Conservation (phyloP, 192 early-diverging fungal species). For the Backusella tarrabulga region DNA sequence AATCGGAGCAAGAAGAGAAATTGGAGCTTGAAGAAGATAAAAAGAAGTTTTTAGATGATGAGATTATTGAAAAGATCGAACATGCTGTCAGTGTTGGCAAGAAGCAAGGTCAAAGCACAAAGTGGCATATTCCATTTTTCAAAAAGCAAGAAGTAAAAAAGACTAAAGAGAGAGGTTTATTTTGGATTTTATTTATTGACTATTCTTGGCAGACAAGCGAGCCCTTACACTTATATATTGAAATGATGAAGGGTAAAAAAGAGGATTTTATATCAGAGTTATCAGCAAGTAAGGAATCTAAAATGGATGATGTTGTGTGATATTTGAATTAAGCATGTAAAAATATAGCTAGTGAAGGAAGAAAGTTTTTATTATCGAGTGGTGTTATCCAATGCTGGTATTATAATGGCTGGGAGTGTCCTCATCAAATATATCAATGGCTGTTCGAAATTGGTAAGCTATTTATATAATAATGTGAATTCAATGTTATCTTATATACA, state of each 20-base stretch:
- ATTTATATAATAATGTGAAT: neutral
- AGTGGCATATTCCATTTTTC: conserved; percentile 5
- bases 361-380: conserved; percentile 9
- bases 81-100: neutral
- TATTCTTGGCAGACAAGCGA: neutral
- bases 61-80: conserved; percentile 1
- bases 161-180: neutral
- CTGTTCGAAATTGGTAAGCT: conserved; percentile 11
- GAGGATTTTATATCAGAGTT: conserved; percentile 1
- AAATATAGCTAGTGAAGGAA: neutral
- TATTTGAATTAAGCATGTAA: too few relatives aligned
- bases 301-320: neutral
- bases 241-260: neutral
- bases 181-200: neutral
- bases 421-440: conserved; percentile 7
- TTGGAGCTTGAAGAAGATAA: neutral
- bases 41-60: neutral
- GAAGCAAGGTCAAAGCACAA: neutral
- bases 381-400: conserved; percentile 10
- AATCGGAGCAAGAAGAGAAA: neutral
- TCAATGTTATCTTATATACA: neutral
- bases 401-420: conserved; percentile 14
- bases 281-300: neutral
- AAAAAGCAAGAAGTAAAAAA: neutral
- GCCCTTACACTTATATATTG: neutral